Evolutionary conservation across 2,329 filamentous ascomycete species (phyloP).

Genomic region (Fusarium paranaense): DNA sequence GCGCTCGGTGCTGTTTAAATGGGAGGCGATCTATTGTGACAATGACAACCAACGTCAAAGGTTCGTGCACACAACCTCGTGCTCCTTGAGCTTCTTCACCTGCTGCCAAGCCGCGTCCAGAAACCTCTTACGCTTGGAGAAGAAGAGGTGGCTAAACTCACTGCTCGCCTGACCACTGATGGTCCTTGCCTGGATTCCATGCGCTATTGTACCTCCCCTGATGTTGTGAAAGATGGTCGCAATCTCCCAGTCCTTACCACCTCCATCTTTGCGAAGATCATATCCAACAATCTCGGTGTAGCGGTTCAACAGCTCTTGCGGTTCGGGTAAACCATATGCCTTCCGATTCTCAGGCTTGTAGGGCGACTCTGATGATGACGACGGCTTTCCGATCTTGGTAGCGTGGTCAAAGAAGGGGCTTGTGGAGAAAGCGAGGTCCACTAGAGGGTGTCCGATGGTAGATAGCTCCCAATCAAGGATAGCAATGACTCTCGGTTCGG

Average conservation of each 20-base stretch:
- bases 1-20: no score
- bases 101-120: background rate
- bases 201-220: slow-evolving; percentile 7
- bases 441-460: slow-evolving; percentile 18
- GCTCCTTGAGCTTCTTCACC: background rate
- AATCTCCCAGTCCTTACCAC: slow-evolving; percentile 15
- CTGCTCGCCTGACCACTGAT: slow-evolving; percentile 22
- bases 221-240: slow-evolving; percentile 12
- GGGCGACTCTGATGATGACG: background rate
- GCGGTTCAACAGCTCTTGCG: background rate
- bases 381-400: no score
- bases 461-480: slow-evolving; percentile 22
- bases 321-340: background rate
- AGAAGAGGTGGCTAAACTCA: slow-evolving; percentile 14
- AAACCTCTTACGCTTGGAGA: slow-evolving; percentile 3
- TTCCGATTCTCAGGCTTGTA: background rate
- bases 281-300: slow-evolving; percentile 8
- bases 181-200: slow-evolving; percentile 16
- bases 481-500: slow-evolving; percentile 16
- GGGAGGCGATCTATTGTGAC: no score
- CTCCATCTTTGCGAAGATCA: slow-evolving; percentile 11
- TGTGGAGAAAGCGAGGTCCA: slow-evolving; percentile 8
- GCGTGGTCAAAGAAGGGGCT: no score
- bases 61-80: no score
- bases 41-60: no score